Evolutionary conservation across 2,329 filamentous ascomycete genomes (phyloP), one percentile per base, ranked within the genome.

Genomic region (Pseudofabraea citricarpa): DNA sequence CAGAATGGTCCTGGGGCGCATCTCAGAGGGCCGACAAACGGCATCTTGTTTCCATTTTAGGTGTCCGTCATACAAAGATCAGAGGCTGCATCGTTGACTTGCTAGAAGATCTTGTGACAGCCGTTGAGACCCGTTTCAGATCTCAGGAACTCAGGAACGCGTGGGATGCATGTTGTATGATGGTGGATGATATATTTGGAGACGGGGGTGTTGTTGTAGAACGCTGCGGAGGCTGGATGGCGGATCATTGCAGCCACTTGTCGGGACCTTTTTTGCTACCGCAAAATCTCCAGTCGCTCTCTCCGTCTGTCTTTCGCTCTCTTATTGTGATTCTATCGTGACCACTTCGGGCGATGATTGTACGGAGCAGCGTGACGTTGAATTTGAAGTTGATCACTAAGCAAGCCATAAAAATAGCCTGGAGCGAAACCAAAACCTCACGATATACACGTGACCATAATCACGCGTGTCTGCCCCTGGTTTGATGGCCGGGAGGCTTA

Each of bases 71-170:
- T 32, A 32, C 29, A 32, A 29, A 32, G 13, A 15, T 9, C 29
- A 16, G 18, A 32, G 29, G 7, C 29, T 7, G 15, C 13, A 2
- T 18, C 29, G 8, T 32, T 18, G 4, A 7, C 13, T 12, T 32
- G 8, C 19, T 32, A 15, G 10, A 7, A 13, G 19, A 32, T 15
- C n/a, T n/a, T 37, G 10, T n/a, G 48, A 53, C 50, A 56, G 51
- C 53, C 49, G 52, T n/a, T 50, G 52, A 39, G 31, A 40, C 8
- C 13, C 6, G 56, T 59, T 54, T 59, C 56, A 60, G 50, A 52
- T 49, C 40, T 48, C 43, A 47, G 45, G 56, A 58, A 59, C 54
- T 51, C 50, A n/a, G n/a, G n/a, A n/a, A n/a, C n/a, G n/a, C n/a
- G n/a, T n/a, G n/a, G n/a, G n/a, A n/a, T n/a, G n/a, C n/a, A n/a